phyloP scores from a whole-genome alignment of 805 yeast genomes.

The Metschnikowia noctiluminum region DNA sequence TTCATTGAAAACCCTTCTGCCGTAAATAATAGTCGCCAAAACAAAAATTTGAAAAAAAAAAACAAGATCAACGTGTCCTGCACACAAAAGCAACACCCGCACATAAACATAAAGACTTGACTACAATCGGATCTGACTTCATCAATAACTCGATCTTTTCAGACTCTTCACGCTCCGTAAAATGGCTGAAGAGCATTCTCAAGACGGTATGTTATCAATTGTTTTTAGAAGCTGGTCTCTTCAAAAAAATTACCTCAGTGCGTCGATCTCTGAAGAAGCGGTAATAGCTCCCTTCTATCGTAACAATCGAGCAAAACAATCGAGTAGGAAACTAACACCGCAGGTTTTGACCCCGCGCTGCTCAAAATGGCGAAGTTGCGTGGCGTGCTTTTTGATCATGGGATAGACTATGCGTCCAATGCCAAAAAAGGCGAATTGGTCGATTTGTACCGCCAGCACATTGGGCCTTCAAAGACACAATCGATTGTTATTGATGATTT shows the following conservation, averaged over 20 bases:
- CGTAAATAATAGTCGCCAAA: no score
- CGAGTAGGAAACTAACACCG: constrained; percentile 9
- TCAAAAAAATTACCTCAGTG: no score
- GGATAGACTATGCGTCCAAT: constrained; percentile 55
- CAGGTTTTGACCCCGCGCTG: constrained; percentile 40
- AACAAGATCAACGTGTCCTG: not conserved
- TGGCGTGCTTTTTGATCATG: constrained; percentile 57
- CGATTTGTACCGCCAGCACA: constrained; percentile 51
- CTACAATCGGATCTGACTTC: no score
- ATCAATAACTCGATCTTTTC: no score
- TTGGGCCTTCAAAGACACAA: constrained; percentile 24
- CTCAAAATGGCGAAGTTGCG: constrained; percentile 70
- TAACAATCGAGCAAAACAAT: not conserved
- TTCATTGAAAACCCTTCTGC: no score
- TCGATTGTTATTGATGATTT: not conserved
- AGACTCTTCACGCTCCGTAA: no score
- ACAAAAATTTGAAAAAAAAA: no score
- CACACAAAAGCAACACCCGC: constrained; percentile 1
- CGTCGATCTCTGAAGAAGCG: not conserved
- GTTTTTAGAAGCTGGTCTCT: no score
- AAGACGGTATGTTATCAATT: constrained; percentile 10
- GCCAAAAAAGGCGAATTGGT: constrained; percentile 70
- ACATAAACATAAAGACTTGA: not conserved
- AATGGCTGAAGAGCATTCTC: constrained; percentile 8
- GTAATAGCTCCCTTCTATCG: not conserved